A percentile compares a stretch with the other conserved stretches of the same genome.
Evolutionary conservation across 306 rosid species (phyloP).

Genomic region (Pachyrhizus erosus): DNA sequence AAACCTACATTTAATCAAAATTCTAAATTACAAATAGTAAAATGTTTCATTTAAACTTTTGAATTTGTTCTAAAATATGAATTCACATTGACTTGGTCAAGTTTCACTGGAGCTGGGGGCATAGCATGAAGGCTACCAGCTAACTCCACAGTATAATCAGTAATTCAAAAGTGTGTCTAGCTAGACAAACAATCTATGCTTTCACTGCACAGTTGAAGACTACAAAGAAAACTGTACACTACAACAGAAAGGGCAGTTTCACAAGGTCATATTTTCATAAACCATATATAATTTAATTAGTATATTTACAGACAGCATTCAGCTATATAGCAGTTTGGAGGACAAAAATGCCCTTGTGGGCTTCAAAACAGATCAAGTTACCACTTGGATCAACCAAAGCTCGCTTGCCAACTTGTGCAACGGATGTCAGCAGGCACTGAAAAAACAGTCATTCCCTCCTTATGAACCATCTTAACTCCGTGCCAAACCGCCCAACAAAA

Average conservation of each 20-base stretch:
- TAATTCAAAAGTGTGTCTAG: not conserved
- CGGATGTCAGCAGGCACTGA: slow-evolving; percentile 33
- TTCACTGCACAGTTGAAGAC: slow-evolving; percentile 23
- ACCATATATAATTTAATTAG: slow-evolving; percentile 42
- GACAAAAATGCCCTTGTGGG: slow-evolving; percentile 54
- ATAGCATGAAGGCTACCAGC: not conserved
- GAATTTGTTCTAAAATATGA: slow-evolving; percentile 5
- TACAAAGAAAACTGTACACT: slow-evolving; percentile 16
- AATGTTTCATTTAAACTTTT: not conserved
- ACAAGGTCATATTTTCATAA: slow-evolving; percentile 19
- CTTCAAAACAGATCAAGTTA: slow-evolving; percentile 34
- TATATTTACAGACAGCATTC: slow-evolving; percentile 59
- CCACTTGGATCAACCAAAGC: slow-evolving; percentile 34
- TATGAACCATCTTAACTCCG: not conserved
- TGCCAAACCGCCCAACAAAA: slow-evolving; percentile 19
- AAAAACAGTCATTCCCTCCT: slow-evolving; percentile 25
- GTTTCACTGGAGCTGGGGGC: not conserved
- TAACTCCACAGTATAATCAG: not conserved
- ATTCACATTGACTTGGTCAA: not conserved
- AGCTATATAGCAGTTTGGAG: slow-evolving; percentile 47
- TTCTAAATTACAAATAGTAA: not conserved
- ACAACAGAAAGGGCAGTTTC: slow-evolving; percentile 23
- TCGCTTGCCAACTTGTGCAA: slow-evolving; percentile 33
- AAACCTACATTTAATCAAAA: too few species aligned
- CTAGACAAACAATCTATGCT: not conserved